Evolutionary conservation across 1,284 basidiomycete species (phyloP).

Genomic region (Naganishia sp.): DNA sequence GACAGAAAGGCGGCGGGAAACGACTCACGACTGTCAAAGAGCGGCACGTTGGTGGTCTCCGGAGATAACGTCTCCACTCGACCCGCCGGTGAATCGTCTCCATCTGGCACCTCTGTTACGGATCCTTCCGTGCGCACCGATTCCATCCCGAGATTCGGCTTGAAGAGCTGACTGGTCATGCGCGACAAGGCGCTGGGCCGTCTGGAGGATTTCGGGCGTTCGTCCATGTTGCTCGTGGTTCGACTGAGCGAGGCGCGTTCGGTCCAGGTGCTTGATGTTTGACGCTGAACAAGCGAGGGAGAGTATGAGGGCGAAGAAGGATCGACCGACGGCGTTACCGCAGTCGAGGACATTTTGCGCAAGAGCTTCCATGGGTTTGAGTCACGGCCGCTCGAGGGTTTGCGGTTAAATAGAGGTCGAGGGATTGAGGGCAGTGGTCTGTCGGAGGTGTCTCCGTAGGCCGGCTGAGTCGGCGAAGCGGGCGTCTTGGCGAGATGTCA

Average conservation of each 20-base stretch:
- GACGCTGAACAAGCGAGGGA: conserved; percentile 8
- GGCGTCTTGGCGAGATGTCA: too few relatives aligned
- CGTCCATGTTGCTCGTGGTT: conserved; percentile 12
- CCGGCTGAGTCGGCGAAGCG: too few relatives aligned
- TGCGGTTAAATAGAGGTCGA: conserved; percentile 21
- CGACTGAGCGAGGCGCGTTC: background rate
- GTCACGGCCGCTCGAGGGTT: conserved; percentile 16
- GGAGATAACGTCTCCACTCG: background rate
- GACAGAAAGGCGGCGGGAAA: background rate
- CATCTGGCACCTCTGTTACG: background rate
- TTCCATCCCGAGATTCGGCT: conserved; percentile 20
- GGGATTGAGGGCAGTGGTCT: conserved; percentile 20
- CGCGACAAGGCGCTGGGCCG: conserved; percentile 16
- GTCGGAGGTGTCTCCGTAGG: background rate
- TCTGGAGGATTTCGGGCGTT: conserved; percentile 20
- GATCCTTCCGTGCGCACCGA: background rate
- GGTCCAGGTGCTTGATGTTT: background rate
- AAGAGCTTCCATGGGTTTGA: conserved; percentile 32
- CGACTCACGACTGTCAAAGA: conserved; percentile 4
- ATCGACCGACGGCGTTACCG: background rate
- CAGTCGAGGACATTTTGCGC: conserved; percentile 23
- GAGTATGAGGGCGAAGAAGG: conserved; percentile 7
- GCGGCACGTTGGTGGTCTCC: background rate
- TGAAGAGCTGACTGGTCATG: conserved; percentile 26
- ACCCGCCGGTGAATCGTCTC: background rate